These are phyloP conservation scores for Hibiscus mutabilis DNA, from an alignment of 345 rosid species.

Conservation along the genomic window DNA sequence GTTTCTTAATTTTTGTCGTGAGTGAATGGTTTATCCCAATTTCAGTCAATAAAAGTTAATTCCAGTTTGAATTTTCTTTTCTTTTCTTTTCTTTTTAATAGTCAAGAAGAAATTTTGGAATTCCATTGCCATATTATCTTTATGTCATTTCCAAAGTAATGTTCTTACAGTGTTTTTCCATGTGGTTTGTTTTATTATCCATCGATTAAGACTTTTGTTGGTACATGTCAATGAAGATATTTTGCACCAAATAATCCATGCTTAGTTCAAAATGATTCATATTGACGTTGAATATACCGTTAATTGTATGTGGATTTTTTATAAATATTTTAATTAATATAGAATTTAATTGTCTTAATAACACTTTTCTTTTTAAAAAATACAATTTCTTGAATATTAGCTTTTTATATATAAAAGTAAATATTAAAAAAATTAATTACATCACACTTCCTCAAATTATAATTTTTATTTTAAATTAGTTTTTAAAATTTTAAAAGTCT, in stretches of 20 bases:
- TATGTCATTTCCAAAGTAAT: neutral
- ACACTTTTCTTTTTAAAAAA: too few relatives aligned
- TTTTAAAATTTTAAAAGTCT: too few relatives aligned
- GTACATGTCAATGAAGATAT: neutral
- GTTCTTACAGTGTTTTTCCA: neutral
- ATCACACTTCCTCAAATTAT: too few relatives aligned
- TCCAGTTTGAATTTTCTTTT: neutral
- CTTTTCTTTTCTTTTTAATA: neutral
- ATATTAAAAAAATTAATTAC: too few relatives aligned
- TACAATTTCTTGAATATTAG: too few relatives aligned
- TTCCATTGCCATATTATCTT: neutral
- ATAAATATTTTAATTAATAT: too few relatives aligned
- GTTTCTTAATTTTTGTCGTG: neutral
- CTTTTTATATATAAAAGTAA: too few relatives aligned
- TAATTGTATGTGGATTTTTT: too few relatives aligned
- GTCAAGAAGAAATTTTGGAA: neutral
- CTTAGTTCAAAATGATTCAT: too few relatives aligned
- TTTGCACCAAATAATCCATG: neutral
- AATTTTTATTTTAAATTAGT: too few relatives aligned
- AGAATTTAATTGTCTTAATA: too few relatives aligned
- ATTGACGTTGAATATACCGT: too few relatives aligned
- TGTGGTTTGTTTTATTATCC: neutral
- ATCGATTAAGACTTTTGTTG: neutral
- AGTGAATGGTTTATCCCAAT: neutral
- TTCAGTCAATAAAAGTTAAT: neutral